phyloP scores from a whole-genome alignment of 441 rosid genomes.

The Manihot esculenta region DNA sequence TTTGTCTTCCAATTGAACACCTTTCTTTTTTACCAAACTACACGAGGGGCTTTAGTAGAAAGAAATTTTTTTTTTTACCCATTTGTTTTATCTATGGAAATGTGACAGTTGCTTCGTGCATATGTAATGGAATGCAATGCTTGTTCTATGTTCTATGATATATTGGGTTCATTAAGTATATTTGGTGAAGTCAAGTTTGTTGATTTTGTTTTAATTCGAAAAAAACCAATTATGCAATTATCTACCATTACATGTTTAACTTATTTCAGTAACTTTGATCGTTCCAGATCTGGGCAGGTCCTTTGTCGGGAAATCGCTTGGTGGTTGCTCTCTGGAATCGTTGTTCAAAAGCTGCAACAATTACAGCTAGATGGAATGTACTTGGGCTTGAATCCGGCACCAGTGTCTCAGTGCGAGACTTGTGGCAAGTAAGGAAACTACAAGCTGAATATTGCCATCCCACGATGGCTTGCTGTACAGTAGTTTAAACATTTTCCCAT shows the following conservation, averaged over 20 bases:
- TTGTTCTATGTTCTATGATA: neutral
- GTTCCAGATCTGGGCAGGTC: slow-evolving; percentile 88
- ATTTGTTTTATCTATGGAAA: neutral
- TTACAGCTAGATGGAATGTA: slow-evolving; percentile 65
- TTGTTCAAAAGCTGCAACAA: slow-evolving; percentile 58
- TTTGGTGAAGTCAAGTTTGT: neutral
- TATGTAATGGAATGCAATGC: neutral
- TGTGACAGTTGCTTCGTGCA: neutral
- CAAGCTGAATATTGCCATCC: no score
- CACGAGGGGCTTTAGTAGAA: neutral
- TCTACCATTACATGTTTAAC: neutral
- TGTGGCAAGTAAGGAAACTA: slow-evolving; percentile 62
- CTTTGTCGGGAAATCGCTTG: slow-evolving; percentile 66
- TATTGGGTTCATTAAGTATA: neutral
- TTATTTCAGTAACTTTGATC: neutral
- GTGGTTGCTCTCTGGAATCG: slow-evolving; percentile 90
- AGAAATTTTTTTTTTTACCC: neutral
- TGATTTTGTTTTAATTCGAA: neutral
- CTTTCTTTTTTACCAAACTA: no score
- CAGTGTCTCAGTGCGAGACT: slow-evolving; percentile 61
- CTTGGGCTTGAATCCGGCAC: slow-evolving; percentile 70
- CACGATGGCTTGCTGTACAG: neutral
- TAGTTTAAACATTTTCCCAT: neutral
- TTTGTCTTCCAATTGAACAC: no score
- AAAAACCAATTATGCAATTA: neutral